Conservation (phyloP, 1,284 basidiomycete species). For the Mixia osmundae region DNA sequence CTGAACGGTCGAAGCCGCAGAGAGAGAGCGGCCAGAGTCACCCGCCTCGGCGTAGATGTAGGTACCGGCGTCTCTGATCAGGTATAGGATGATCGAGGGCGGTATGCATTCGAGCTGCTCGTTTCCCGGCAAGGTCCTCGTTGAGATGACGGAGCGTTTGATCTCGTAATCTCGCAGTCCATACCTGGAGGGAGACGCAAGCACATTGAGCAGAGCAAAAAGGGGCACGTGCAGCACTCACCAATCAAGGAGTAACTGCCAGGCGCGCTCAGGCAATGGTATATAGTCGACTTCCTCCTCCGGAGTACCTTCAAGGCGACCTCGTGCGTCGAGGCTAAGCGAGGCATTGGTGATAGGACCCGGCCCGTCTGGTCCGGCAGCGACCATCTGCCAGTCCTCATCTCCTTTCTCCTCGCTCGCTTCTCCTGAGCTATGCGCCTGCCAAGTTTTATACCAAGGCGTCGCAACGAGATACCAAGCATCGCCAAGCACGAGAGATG, state of each 20-base stretch:
- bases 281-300: constrained; percentile 51
- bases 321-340: constrained; percentile 29
- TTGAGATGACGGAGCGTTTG: constrained; percentile 38
- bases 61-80: constrained; percentile 19
- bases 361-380: constrained; percentile 25
- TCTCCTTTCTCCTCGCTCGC: constrained; percentile 35
- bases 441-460: constrained; percentile 49
- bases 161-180: constrained; percentile 34
- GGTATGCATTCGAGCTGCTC: constrained; percentile 3
- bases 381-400: constrained; percentile 24
- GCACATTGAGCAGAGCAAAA: constrained; percentile 4
- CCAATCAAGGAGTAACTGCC: constrained; percentile 45
- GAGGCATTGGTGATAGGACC: constrained; percentile 48
- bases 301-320: constrained; percentile 21
- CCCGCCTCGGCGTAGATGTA: constrained; percentile 2
- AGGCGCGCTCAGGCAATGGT: constrained; percentile 46
- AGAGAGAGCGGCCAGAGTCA: background rate
- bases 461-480: constrained; percentile 52
- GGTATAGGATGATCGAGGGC: constrained; percentile 7
- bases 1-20: too few relatives aligned
- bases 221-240: constrained; percentile 22
- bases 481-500: constrained; percentile 35
- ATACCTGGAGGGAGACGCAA: constrained; percentile 32
- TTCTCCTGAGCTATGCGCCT: constrained; percentile 42
- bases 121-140: constrained; percentile 5